These are phyloP conservation scores for Melocanna baccifera DNA, from an alignment of 176 grass and related monocot genomes.

Conservation along the genomic window DNA sequence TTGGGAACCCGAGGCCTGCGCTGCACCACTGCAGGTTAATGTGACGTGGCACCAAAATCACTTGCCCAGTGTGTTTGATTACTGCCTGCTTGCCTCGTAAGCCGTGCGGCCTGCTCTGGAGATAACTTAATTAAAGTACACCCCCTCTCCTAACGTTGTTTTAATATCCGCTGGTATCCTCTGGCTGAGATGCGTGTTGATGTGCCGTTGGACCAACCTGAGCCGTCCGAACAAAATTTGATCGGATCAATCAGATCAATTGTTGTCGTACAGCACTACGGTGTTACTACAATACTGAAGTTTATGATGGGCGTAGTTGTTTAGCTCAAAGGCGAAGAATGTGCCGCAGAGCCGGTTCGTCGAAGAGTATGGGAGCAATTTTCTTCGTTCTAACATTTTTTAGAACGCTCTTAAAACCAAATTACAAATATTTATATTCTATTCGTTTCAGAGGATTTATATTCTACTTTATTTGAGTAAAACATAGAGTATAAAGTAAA, in stretches of 20 bases:
- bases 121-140: neutral
- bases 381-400: too few species aligned
- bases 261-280: neutral
- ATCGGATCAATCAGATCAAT: neutral
- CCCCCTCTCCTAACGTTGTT: neutral
- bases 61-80: neutral
- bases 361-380: too few species aligned
- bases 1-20: conserved; percentile 21
- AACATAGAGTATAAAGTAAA: neutral
- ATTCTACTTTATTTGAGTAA: neutral
- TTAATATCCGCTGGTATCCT: neutral
- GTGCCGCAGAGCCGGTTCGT: too few species aligned
- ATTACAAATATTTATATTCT: neutral
- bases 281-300: neutral
- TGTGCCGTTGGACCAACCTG: neutral
- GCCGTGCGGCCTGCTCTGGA: neutral
- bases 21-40: neutral
- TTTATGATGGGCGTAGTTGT: neutral
- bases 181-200: neutral
- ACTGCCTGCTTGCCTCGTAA: neutral
- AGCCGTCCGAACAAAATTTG: neutral
- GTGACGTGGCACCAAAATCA: neutral
- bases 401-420: too few species aligned
- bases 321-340: neutral
- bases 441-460: too few species aligned